A percentile compares a stretch with the other conserved stretches of the same genome.
phyloP scores from a whole-genome alignment of 495 filamentous ascomycete species.

The Aspergillus nidulans region DNA sequence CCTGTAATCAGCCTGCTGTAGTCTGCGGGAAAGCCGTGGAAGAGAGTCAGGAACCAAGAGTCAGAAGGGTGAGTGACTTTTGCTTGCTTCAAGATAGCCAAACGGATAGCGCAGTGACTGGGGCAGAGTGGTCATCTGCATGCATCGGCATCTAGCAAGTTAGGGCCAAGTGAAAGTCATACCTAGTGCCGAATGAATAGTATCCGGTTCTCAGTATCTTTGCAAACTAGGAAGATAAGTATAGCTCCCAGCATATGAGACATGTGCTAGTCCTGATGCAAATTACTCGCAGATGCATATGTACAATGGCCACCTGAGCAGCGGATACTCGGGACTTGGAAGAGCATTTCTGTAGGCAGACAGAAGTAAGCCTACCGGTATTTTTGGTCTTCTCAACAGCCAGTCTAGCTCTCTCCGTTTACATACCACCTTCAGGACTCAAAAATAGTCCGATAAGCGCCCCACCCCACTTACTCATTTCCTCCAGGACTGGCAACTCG shows the following conservation, averaged over 20 bases:
- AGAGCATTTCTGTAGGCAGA: neutral
- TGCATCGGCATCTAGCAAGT: neutral
- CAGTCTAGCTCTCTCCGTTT: neutral
- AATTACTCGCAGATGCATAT: constrained; percentile 8
- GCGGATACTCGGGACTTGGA: neutral
- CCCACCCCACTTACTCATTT: neutral
- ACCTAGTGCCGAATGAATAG: neutral
- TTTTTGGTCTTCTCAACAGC: neutral
- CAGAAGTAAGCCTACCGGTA: neutral
- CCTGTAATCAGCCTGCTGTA: neutral
- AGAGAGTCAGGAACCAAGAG: neutral
- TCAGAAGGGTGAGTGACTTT: neutral
- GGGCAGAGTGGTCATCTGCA: neutral
- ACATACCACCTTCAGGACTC: neutral
- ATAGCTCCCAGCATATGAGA: neutral
- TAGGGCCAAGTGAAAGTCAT: neutral
- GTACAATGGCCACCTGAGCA: neutral
- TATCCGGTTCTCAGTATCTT: neutral
- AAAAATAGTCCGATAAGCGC: neutral
- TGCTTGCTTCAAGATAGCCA: neutral
- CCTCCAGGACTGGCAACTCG: neutral
- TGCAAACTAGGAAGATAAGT: neutral
- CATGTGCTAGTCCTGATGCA: neutral
- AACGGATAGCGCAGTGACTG: neutral
- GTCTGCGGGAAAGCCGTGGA: neutral